A percentile compares a stretch with the other conserved stretches of the same genome.
These are phyloP conservation scores for Linaria vulgaris DNA, from an alignment of 257 asterid species.

Conservation along the genomic window DNA sequence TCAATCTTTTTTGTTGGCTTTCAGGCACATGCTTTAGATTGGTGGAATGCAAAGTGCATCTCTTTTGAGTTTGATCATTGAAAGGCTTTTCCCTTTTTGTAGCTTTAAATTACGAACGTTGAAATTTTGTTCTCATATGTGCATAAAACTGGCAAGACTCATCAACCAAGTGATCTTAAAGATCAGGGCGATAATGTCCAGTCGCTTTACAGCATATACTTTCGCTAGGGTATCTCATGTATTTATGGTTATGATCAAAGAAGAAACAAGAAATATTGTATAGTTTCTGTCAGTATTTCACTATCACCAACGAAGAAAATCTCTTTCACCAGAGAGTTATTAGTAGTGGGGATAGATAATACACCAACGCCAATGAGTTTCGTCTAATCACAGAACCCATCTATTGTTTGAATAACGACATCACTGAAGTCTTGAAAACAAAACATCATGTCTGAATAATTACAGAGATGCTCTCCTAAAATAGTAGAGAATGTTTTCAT, in stretches of 20 bases:
- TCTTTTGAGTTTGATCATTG: slow-evolving; percentile 15
- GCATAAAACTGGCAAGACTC: slow-evolving; percentile 16
- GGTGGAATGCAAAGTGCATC: slow-evolving; percentile 14
- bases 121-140: slow-evolving; percentile 23
- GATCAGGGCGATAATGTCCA: slow-evolving; percentile 18
- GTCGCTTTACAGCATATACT: slow-evolving; percentile 31
- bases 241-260: background rate
- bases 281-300: background rate
- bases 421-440: no score
- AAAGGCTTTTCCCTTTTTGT: slow-evolving; percentile 9
- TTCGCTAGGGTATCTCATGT: slow-evolving; percentile 25
- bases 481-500: no score
- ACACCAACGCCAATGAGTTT: no score
- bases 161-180: slow-evolving; percentile 12
- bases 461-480: no score
- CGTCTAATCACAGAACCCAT: no score
- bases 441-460: no score
- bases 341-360: no score
- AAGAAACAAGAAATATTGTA: background rate
- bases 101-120: slow-evolving; percentile 19
- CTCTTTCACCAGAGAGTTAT: no score
- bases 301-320: background rate
- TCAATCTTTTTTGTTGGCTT: slow-evolving; percentile 20
- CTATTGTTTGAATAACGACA: no score
- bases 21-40: slow-evolving; percentile 23